phyloP scores from a whole-genome alignment of 306 rosid genomes.

The Quercus parvula region DNA sequence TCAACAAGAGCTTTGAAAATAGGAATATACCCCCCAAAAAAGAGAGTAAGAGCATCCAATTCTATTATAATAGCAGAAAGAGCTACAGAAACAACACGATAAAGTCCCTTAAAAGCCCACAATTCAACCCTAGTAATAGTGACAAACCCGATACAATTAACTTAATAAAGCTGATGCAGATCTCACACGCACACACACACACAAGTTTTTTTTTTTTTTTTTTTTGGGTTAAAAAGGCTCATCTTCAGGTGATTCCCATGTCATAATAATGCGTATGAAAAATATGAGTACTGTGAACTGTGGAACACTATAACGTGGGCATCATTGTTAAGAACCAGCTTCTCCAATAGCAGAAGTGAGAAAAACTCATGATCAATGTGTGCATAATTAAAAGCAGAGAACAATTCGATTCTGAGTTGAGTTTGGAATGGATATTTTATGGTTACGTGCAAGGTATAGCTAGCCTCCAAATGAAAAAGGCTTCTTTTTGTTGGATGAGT shows the following conservation, averaged over 20 bases:
- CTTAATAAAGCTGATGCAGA: background rate
- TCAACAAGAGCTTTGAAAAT: too few relatives aligned
- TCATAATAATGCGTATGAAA: background rate
- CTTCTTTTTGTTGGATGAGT: constrained; percentile 3
- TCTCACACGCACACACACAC: background rate
- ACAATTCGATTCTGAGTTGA: constrained; percentile 34
- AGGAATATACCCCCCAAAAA: too few relatives aligned
- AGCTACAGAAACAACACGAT: too few relatives aligned
- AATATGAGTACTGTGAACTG: background rate
- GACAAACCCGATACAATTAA: too few relatives aligned
- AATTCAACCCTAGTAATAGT: too few relatives aligned
- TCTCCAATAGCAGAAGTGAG: background rate
- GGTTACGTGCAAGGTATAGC: constrained; percentile 28
- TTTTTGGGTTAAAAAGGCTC: too few relatives aligned
- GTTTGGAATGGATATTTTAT: constrained; percentile 22
- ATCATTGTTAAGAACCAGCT: constrained; percentile 19
- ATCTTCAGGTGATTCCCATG: too few relatives aligned
- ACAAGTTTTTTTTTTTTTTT: too few relatives aligned
- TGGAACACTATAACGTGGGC: background rate
- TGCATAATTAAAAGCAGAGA: background rate
- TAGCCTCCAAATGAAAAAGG: background rate
- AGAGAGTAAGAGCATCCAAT: too few relatives aligned
- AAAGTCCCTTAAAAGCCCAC: too few relatives aligned
- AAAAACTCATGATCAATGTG: background rate
- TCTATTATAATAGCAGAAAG: too few relatives aligned